Percentiles rank a stretch among this genome's conserved stretches.
These are phyloP conservation scores for Xenosphaeropsis pyriputrescens DNA, from an alignment of 2,329 filamentous ascomycete genomes.

Conservation along the genomic window DNA sequence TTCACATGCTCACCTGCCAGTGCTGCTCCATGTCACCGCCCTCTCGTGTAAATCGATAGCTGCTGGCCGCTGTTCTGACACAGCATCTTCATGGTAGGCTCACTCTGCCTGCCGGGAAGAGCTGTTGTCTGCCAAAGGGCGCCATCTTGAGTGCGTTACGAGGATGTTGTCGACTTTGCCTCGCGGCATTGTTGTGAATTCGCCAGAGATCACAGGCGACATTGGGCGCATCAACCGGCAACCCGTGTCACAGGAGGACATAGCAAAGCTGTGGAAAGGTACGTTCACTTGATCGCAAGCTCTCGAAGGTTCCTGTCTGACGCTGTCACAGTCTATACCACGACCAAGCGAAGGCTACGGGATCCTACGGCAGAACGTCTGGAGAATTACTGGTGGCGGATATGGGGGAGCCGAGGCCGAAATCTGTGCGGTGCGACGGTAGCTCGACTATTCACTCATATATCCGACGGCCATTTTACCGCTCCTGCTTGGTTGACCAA, in stretches of 20 bases:
- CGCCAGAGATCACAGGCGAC: constrained; percentile 33
- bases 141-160: constrained; percentile 5
- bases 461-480: constrained; percentile 29
- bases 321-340: constrained; percentile 38
- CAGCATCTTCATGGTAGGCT: constrained; percentile 17
- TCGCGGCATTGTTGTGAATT: constrained; percentile 41
- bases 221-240: constrained; percentile 31
- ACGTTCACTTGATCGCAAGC: constrained; percentile 8
- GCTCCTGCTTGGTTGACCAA: too few relatives aligned
- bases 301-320: constrained; percentile 5
- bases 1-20: too few relatives aligned
- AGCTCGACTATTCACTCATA: constrained; percentile 39
- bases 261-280: constrained; percentile 44
- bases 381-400: constrained; percentile 54
- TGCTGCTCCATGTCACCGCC: too few relatives aligned
- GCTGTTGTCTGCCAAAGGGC: constrained; percentile 10
- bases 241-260: constrained; percentile 29
- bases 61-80: constrained; percentile 5
- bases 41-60: too few relatives aligned
- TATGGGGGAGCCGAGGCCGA: constrained; percentile 36
- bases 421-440: constrained; percentile 35
- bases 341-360: constrained; percentile 38
- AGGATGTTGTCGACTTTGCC: constrained; percentile 31
- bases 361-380: constrained; percentile 48
- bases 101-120: constrained; percentile 13